Percentiles rank a stretch among this genome's conserved stretches.
phyloP scores from a whole-genome alignment of 345 rosid species.

The Eucalyptus globulus region DNA sequence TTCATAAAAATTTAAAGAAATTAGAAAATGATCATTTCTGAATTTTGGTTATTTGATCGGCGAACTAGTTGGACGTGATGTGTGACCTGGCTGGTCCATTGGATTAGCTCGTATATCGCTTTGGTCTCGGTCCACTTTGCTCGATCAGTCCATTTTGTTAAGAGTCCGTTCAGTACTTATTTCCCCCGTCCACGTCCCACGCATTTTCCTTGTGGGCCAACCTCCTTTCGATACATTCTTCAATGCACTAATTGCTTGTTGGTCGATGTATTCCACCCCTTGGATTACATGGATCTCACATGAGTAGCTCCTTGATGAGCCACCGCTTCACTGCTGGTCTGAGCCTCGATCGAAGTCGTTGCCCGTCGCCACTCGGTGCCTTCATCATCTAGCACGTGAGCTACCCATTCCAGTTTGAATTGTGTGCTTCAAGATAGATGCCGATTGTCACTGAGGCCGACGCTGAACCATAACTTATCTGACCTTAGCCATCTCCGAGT shows the following conservation, averaged over 20 bases:
- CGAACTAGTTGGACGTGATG: background rate
- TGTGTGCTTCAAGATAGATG: background rate
- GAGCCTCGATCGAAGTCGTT: background rate
- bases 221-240: background rate
- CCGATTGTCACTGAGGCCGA: background rate
- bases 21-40: background rate
- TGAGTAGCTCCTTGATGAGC: background rate
- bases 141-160: background rate
- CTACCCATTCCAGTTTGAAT: background rate
- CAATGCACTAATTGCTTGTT: too few relatives aligned
- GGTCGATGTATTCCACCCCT: background rate
- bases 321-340: background rate
- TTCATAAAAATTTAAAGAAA: background rate
- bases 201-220: background rate
- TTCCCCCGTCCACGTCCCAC: background rate
- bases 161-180: background rate
- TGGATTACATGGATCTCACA: background rate
- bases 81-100: background rate
- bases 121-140: background rate
- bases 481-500: background rate
- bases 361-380: background rate
- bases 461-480: background rate
- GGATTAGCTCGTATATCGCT: background rate
- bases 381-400: background rate
- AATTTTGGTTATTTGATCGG: background rate